Evolutionary conservation across 495 filamentous ascomycete species (phyloP), one percentile per base, ranked within the genome.

Genomic region (Massariosphaeria phaeospora): DNA sequence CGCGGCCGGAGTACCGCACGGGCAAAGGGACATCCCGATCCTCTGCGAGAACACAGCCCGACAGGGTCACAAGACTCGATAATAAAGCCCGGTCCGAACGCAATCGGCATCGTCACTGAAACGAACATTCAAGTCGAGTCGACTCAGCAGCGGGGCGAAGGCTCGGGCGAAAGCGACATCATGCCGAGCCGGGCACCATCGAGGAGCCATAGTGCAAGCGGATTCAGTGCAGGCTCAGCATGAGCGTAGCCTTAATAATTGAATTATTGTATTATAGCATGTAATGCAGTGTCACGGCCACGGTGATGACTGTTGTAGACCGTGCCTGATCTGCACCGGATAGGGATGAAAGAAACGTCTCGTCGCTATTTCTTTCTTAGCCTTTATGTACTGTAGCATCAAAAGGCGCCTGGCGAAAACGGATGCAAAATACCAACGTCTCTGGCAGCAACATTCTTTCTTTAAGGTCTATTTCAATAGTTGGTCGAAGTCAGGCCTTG

Each of bases 31-130:
- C 20, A 50, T 6, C 29, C 57, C 12, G 15, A 26, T 23, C 23
- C 48, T 12, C 23, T 24, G 10, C 9, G 45, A 1, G 30, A 35
- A 3, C 33, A 24, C 23, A 61, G 57, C 33, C 57, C 51, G 5
- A 61, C 57, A 8, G 57, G 51, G 9, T 50, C 43, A 8, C 33
- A 41, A 30, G 57, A 55, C 20, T 42, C 41, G 26, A 61, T 61
- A 1, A 55, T 61, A 9, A 61, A 61, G 35, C 56, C 43, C 1
- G 45, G 44, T 5, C 31, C 36, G 24, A 50, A 55, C n/a, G 34
- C 21, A 4, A 61, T 61, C 11, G 57, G 51, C n/a, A 61, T 61
- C 17, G 57, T 61, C 1, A 61, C 57, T 8, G 51, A 61, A 27
- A 61, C 57, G 36, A 47, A 61, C 30, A 61, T 61, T 15, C 43